Base-by-base conservation (phyloP, 1,284 basidiomycete species). In the Cronartium quercuum region DNA sequence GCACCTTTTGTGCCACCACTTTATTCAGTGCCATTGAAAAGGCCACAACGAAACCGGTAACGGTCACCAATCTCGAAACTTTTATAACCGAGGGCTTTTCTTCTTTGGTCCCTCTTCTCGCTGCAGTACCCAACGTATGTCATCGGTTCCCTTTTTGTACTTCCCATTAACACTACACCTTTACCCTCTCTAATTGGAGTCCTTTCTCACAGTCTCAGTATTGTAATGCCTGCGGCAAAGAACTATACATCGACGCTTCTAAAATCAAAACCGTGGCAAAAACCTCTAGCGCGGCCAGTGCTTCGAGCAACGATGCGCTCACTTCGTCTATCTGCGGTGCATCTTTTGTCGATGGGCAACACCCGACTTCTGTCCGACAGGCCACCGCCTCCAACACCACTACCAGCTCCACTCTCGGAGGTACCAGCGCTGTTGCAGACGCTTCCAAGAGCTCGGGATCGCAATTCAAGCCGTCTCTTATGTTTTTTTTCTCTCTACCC, bases 201-300 rank as follows among this genome's bases (percentile, higher is more conserved):
- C 18, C 15, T 35, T 60, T 24, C 9, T 15, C 15, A 6, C 35
- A 60, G 29, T 42, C 7, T 18, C 61, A 60, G 57, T 71, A 65
- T 35, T 71, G 69, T 37, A 55, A 29, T 35, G 34, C 6, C 4
- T 71, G 69, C n/a, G 42, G n/a, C 3, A 60, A 71, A 18, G 69
- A 41, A 6, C 34, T 71, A 29, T 44, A 62, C 29, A 71, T 9
- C 4, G 13, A 65, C 47, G 21, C 21, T 51, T 51, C 47, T 51
- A 21, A 3, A 13, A 51, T 51, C 10, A 51, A 51, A 51, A 13
- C 47, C 5, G 12, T 51, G 15, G 47, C 10, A 21, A 21, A 13
- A 5, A 3, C 3, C 47, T 18, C 15, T 21, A 51, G 15, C 3
- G 4, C 47, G 3, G 47, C 47, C 47, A 13, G 15, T 51, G 47